Evolutionary conservation across 2,329 filamentous ascomycete genomes (phyloP), one percentile per base, ranked within the genome.

Genomic region (Plenodomus biglobosus): DNA sequence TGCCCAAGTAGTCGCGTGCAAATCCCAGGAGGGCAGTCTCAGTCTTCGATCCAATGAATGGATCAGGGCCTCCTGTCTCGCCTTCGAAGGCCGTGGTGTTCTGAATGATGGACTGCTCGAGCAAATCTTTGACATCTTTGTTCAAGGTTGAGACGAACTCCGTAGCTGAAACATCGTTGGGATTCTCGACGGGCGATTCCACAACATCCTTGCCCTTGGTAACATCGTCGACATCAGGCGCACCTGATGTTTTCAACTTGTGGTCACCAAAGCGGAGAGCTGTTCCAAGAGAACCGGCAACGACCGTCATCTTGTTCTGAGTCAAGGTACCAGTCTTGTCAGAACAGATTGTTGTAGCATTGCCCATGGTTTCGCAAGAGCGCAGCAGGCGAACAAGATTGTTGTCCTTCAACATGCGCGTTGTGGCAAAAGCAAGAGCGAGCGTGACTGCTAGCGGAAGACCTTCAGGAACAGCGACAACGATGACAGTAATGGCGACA

Each of bases 31-130:
- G 76, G 18, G 87, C 87, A 3, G 86, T 89, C 65, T 91, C 87
- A 0, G 87, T 91, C 72, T 90, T 90, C 4, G 87, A 90, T 22
- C 87, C 87, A 53, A 90, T 79, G 56, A 88, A 91, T 0, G 79
- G 72, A 39, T 78, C 51, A 44, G 76, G 19, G 55, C 72, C 48
- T 39, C 75, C 56, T 65, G 76, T 52, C 45, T 69, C 45, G 56
- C 72, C 44, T 68, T 78, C 48, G 68, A 80, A 68, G 68, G 70
- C 70, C 5, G 69, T 72, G 6, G 70, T 70, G 52, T 73, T 73
- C 41, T 68, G 64, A 8, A 69, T 59, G 38, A 73, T 71, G 3
- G 85, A 87, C 46, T 88, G 79, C 39, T 81, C 76, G 48, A 87
- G 72, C 10, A 86, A 63, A 1, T 73, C 68, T 63, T 82, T 85